A percentile compares a stretch with the other conserved stretches of the same genome.
Evolutionary conservation across 2,329 filamentous ascomycete species (phyloP).

Genomic region (Cyphellophora attinorum): DNA sequence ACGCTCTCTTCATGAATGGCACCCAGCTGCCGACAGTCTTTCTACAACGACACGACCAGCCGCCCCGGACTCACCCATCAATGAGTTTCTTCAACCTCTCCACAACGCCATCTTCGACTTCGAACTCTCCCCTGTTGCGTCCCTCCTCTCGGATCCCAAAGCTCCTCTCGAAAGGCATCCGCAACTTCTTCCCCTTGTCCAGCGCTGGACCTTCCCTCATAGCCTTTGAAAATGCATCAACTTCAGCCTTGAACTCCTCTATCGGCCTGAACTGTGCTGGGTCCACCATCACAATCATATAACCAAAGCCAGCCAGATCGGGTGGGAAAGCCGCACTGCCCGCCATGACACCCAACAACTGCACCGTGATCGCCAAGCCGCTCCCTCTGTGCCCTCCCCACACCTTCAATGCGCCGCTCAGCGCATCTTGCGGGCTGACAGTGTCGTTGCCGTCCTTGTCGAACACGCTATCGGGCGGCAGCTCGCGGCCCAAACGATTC

Average conservation of each 20-base stretch:
- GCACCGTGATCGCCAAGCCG: conserved; percentile 9
- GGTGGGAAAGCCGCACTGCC: conserved; percentile 9
- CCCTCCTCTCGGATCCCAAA: conserved; percentile 4
- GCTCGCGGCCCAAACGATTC: conserved; percentile 4
- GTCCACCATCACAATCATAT: conserved; percentile 9
- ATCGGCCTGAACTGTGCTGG: conserved; percentile 9
- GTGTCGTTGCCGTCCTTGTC: conserved; percentile 9
- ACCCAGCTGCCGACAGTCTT: too few species aligned
- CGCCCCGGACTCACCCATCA: background rate
- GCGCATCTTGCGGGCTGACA: conserved; percentile 6
- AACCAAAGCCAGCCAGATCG: conserved; percentile 8
- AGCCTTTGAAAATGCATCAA: conserved; percentile 1
- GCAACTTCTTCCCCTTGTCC: background rate
- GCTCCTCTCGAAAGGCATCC: conserved; percentile 9
- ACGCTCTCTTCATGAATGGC: too few species aligned
- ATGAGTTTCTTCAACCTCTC: conserved; percentile 7
- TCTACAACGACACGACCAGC: too few species aligned
- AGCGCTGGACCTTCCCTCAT: background rate
- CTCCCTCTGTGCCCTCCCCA: conserved; percentile 10
- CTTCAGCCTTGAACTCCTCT: conserved; percentile 11
- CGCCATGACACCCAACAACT: conserved; percentile 8
- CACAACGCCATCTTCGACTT: conserved; percentile 8
- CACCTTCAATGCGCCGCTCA: conserved; percentile 7
- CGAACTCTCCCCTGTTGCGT: conserved; percentile 4
- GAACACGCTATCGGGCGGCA: conserved; percentile 8